Conservation (phyloP, 2,329 filamentous ascomycete species). For the Gnomoniopsis smithogilvyi region DNA sequence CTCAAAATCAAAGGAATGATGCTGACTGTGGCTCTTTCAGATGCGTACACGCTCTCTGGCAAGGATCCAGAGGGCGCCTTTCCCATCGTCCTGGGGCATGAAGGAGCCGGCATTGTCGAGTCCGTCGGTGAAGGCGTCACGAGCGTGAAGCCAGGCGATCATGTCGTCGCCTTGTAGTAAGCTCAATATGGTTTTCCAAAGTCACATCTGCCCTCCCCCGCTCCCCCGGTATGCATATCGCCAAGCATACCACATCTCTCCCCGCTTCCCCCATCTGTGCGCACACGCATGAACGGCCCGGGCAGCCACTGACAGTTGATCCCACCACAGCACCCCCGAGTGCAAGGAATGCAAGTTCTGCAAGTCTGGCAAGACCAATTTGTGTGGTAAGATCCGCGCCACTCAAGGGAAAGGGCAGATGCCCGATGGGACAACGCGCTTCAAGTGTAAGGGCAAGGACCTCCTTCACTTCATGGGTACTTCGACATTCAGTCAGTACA, state of each 20-base stretch:
- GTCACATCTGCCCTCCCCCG: too few relatives aligned
- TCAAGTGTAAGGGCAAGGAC: conserved; percentile 92
- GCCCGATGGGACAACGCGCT: conserved; percentile 94
- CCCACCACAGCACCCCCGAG: conserved; percentile 74
- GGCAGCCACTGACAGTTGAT: neutral
- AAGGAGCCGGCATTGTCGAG: conserved; percentile 89
- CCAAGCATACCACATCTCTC: neutral
- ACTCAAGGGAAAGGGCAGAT: conserved; percentile 96
- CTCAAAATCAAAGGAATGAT: conserved; percentile 49
- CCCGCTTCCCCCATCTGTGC: neutral
- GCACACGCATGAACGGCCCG: neutral
- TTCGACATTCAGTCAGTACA: conserved; percentile 98
- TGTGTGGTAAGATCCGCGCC: conserved; percentile 97
- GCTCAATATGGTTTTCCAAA: conserved; percentile 21
- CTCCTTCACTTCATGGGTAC: conserved; percentile 99
- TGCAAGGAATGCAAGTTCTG: conserved; percentile 99
- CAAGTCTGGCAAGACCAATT: conserved; percentile 98
- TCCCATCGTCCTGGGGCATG: conserved; percentile 84
- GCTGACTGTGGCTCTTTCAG: conserved; percentile 64
- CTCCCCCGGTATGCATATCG: neutral
- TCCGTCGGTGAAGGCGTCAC: conserved; percentile 93
- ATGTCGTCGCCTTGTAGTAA: conserved; percentile 85
- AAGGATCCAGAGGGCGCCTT: conserved; percentile 97
- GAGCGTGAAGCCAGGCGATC: conserved; percentile 88
- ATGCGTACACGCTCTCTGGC: conserved; percentile 92